Evolutionary conservation across 163 green algal species (phyloP).

Genomic region (Scenedesmus sp.): DNA sequence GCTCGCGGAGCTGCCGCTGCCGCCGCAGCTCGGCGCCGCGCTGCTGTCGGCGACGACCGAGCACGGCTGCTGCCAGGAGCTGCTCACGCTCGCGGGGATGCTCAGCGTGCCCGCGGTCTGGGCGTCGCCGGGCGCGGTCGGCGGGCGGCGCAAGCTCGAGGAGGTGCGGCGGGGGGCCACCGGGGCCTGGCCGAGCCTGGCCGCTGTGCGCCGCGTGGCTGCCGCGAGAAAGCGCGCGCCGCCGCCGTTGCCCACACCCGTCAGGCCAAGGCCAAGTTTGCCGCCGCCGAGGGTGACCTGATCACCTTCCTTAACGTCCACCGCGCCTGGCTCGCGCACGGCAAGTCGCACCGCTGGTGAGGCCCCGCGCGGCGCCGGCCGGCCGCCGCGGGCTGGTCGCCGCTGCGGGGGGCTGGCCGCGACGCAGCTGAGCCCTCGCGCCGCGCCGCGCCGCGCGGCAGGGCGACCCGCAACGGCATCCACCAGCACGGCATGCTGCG

Average conservation of each 20-base stretch:
- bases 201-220: background rate
- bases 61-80: conserved; percentile 81
- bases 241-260: too few relatives aligned
- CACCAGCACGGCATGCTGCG: conserved; percentile 79
- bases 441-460: background rate
- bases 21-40: conserved; percentile 69
- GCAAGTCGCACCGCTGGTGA: conserved; percentile 57
- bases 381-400: conserved; percentile 62
- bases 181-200: too few relatives aligned
- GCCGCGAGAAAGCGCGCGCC: conserved; percentile 55
- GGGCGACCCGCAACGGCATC: conserved; percentile 71
- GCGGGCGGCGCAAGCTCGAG: conserved; percentile 41
- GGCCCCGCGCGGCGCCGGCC: conserved; percentile 58
- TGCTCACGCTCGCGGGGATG: conserved; percentile 80
- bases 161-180: too few relatives aligned
- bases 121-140: conserved; percentile 43
- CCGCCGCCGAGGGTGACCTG: conserved; percentile 84
- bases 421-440: background rate
- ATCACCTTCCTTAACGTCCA: conserved; percentile 90
- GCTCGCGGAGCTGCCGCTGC: conserved; percentile 85
- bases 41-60: conserved; percentile 70
- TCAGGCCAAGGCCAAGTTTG: conserved; percentile 69
- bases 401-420: background rate
- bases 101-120: conserved; percentile 74
- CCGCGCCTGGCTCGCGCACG: conserved; percentile 74